Base-by-base conservation (phyloP, 306 rosid genomes). In the Dicorynia guianensis region DNA sequence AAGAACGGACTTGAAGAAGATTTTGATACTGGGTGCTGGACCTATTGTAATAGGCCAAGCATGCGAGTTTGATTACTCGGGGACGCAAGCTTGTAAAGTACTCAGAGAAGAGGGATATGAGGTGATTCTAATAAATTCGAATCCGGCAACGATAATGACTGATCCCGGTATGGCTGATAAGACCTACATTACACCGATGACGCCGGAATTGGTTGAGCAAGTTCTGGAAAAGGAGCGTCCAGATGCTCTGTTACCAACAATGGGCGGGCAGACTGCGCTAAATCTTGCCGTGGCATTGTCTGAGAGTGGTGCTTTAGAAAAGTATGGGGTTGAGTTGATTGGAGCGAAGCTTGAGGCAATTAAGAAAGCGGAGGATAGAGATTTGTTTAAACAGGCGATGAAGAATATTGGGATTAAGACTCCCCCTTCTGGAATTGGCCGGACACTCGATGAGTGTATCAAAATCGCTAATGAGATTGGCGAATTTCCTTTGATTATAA, bases 41-140 rank as follows among this genome's bases (percentile, higher is more conserved):
- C 99, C 98, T 7, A 93, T 96, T 59, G 98, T 93, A 56, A 96
- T 96, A 1, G 98, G 99, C 5, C 99, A 93, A 76, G 98, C 98
- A 0, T 93, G 98, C 68, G 98, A 96, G 82, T 96, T 96, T 59
- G 98, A 96, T 69, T 96, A 96, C 78, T 93, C 97, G 0, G 99
- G 99, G 6, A 93, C 98, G 6, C 99, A 90, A 83, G 99, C 99
- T 1, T 96, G 99, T 60, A 96, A 93, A 60, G 98, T 97, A 0
- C 82, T 96, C 7, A 86, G 81, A 54, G 99, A 96, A 66, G 99
- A 96, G 38, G 99, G 99, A 0, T 92, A 92, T 42, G 84, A 95
- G 8, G 98, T 92, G 1, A 34, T 95, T 10, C 83, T 92, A 78
- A 96, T 96, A 3, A 93, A 96, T 55, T 96, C 99, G 3, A 96